These are phyloP conservation scores for Phytophthora sp. DNA, from an alignment of 352 stramenopile species.

Conservation along the genomic window DNA sequence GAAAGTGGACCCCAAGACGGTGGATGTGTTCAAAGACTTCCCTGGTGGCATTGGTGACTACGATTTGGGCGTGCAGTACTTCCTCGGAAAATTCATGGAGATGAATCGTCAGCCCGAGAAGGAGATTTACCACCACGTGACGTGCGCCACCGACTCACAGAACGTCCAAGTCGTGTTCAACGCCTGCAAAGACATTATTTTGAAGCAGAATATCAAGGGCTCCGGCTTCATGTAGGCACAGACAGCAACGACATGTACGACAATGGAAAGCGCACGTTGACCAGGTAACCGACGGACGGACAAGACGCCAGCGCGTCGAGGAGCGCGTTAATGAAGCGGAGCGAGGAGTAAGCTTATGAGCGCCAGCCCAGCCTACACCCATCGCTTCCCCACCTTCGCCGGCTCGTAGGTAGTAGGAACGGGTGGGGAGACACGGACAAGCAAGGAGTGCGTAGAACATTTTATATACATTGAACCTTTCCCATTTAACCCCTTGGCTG, in stretches of 20 bases:
- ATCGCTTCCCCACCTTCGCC: constrained; percentile 18
- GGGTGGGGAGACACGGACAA: constrained; percentile 17
- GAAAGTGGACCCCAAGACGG: constrained; percentile 91
- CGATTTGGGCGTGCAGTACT: constrained; percentile 90
- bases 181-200: constrained; percentile 96
- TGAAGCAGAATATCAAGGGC: constrained; percentile 94
- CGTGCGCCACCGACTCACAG: constrained; percentile 96
- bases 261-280: constrained; percentile 33
- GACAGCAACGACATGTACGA: constrained; percentile 21
- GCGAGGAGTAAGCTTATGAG: constrained; percentile 34
- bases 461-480: constrained; percentile 38
- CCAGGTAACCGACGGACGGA: constrained; percentile 20
- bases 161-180: constrained; percentile 98
- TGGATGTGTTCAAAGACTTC: constrained; percentile 93
- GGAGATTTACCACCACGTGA: constrained; percentile 96
- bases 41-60: constrained; percentile 82
- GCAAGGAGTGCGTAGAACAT: constrained; percentile 44
- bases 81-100: constrained; percentile 95
- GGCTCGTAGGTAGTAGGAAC: constrained; percentile 23
- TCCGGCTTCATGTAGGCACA: constrained; percentile 87
- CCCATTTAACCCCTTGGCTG: constrained; percentile 1
- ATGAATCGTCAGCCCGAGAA: constrained; percentile 92
- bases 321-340: constrained; percentile 13
- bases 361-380: constrained; percentile 18
- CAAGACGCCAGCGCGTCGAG: constrained; percentile 15